Evolutionary conservation across 345 rosid species (phyloP), one percentile per base, ranked within the genome.

Genomic region (Balakata baccata): DNA sequence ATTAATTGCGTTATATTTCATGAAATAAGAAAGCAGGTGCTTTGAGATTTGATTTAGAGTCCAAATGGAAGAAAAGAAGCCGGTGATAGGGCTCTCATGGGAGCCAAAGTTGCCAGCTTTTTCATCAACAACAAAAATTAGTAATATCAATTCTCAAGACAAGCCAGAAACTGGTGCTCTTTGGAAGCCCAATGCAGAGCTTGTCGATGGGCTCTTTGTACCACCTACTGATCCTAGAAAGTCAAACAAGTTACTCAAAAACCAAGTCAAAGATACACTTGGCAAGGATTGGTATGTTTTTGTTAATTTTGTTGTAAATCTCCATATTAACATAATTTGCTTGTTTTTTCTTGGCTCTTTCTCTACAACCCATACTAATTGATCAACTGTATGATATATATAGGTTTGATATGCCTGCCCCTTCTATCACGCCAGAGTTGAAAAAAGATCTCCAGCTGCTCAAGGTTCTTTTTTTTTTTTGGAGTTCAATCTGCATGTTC

Each of bases 351-450:
- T 56, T 79, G 56, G 2, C 34, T 39, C 25, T 65, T 6, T 37
- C 22, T 60, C 39, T 34, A 5, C 41, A 13, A 29, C 2, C 46
- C 25, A 58, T 29, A 29, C 34, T 2, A 29, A 29, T 29, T 29
- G 34, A 29, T 29, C 34, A 2, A 29, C 34, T 29, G 34, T 29
- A 16, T 25, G 17, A 51, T 75, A 8, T 76, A 58, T 60, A 22
- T 78, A 95, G 98, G 99, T 92, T 95, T 80, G 93, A 89, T 79
- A 91, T 92, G 99, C 92, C 98, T 12, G 98, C 98, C 18, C 90
- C 91, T 1, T 89, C 90, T 25, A 73, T 92, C 51, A 95, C 99
- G 18, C 94, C 92, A 0, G 97, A 95, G 79, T 79, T 95, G 85
- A 95, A 89, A 80, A 92, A 81, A 68, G 97, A 95, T 83, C 92